A percentile compares a stretch with the other conserved stretches of the same genome.
Conservation (phyloP, 805 yeast genomes). For the Metschnikowia hibisci region DNA sequence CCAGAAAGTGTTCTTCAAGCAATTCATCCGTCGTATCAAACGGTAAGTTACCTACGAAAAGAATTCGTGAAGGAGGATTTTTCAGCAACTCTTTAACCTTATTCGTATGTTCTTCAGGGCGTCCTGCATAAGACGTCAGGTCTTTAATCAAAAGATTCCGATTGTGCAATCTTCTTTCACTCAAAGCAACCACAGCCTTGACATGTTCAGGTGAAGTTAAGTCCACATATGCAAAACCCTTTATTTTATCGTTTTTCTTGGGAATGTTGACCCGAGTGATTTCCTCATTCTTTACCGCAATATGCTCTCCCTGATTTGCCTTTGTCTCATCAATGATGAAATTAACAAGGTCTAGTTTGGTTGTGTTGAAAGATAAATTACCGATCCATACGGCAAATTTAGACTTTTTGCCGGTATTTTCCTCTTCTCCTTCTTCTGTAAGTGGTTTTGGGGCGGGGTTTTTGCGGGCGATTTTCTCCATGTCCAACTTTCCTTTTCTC, state of each 20-base stretch:
- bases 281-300: slow-evolving; percentile 48
- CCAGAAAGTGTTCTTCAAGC: slow-evolving; percentile 77
- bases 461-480: slow-evolving; percentile 48
- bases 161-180: slow-evolving; percentile 75
- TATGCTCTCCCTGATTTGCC: slow-evolving; percentile 25
- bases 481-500: slow-evolving; percentile 74
- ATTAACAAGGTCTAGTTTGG: slow-evolving; percentile 64
- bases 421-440: slow-evolving; percentile 26
- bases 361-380: slow-evolving; percentile 80
- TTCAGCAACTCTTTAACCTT: slow-evolving; percentile 45
- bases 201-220: slow-evolving; percentile 60
- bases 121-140: slow-evolving; percentile 77
- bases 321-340: slow-evolving; percentile 61
- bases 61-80: slow-evolving; percentile 83
- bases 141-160: slow-evolving; percentile 82
- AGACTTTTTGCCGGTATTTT: slow-evolving; percentile 37
- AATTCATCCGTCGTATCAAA: slow-evolving; percentile 85
- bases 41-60: slow-evolving; percentile 90
- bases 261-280: slow-evolving; percentile 81
- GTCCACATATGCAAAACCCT: slow-evolving; percentile 92
- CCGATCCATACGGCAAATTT: slow-evolving; percentile 91
- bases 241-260: slow-evolving; percentile 59
- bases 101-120: slow-evolving; percentile 60
- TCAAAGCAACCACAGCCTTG: slow-evolving; percentile 56
- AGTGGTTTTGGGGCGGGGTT: slow-evolving; percentile 40